Evolutionary conservation across 2,329 filamentous ascomycete species (phyloP), one percentile per base, ranked within the genome.

Genomic region (Metarhizium brunneum): DNA sequence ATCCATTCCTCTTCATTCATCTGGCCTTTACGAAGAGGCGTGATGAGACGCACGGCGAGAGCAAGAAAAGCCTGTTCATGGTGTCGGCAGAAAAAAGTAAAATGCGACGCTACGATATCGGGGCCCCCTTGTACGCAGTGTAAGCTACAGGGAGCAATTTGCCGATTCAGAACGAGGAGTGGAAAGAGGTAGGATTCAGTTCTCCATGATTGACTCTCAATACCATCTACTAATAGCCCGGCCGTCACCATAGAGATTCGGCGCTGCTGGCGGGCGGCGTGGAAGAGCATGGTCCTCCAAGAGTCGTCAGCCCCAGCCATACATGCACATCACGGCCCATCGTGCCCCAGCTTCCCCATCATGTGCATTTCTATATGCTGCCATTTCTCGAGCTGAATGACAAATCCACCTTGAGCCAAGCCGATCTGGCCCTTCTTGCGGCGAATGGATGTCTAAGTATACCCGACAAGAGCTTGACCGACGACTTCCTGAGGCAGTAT

Each of bases 31-130:
- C 25, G 25, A 25, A 25, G 25, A 40, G 43, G 6, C n/a, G 32
- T 6, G 10, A 52, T 52, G 50, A 52, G 43, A 36, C 50, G 50
- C 16, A 43, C 50, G 14, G n/a, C 38, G 2, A 52, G 50, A 30
- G 50, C 50, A 18, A 52, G 50, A 38, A 52, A 36, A 52, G 50
- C 50, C 16, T 52, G 50, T 25, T 7, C 32, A 8, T 52, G 50
- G 35, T 52, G 50, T 36, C 50, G 32, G 25, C 38, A 45, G n/a
- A n/a, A 36, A 16, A 52, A 52, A 20, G 50, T 52, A 10, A 42
- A 40, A n/a, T 52, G 50, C 16, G 50, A 52, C 14, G 50, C 35
- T 16, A n/a, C 38, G 8, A 43, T 43, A 29, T 25, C 20, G 2
- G 50, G 50, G 8, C 36, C 36, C 7, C 50, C 50, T 18, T 52